A percentile compares a stretch with the other conserved stretches of the same genome.
phyloP scores from a whole-genome alignment of 257 asterid genomes.

The Penstemon barbatus region DNA sequence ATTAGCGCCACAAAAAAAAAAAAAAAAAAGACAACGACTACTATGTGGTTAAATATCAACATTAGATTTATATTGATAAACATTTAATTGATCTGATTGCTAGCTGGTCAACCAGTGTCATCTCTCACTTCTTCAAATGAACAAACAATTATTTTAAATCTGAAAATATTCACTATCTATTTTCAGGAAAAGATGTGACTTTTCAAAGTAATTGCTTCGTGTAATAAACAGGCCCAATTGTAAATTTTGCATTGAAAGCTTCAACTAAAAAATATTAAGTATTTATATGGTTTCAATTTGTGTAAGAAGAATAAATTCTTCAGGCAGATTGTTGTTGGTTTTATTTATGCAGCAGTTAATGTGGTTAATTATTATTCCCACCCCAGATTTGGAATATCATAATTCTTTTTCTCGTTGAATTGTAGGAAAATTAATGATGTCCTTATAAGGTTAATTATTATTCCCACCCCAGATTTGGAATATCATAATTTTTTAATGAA shows the following conservation, averaged over 20 bases:
- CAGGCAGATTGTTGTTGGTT: constrained; percentile 36
- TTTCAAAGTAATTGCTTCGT: not conserved
- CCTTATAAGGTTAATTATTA: too few species aligned
- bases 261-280: constrained; percentile 29
- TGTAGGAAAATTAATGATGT: constrained; percentile 9
- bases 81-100: constrained; percentile 24
- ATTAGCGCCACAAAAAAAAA: too few species aligned
- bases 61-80: not conserved
- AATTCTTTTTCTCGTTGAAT: constrained; percentile 25
- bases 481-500: too few species aligned
- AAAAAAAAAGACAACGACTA: too few species aligned
- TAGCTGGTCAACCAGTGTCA: not conserved
- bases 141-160: not conserved
- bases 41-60: too few species aligned
- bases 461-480: too few species aligned
- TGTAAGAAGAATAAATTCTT: constrained; percentile 4
- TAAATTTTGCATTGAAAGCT: constrained; percentile 36
- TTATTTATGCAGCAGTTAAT: constrained; percentile 22
- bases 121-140: not conserved
- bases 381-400: constrained; percentile 28
- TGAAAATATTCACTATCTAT: not conserved
- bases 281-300: not conserved
- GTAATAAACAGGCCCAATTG: not conserved
- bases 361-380: constrained; percentile 27
- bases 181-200: not conserved